Percentiles rank a stretch among this genome's conserved stretches.
Evolutionary conservation across 441 rosid genomes (phyloP).

Genomic region (Bruguiera hainesii): DNA sequence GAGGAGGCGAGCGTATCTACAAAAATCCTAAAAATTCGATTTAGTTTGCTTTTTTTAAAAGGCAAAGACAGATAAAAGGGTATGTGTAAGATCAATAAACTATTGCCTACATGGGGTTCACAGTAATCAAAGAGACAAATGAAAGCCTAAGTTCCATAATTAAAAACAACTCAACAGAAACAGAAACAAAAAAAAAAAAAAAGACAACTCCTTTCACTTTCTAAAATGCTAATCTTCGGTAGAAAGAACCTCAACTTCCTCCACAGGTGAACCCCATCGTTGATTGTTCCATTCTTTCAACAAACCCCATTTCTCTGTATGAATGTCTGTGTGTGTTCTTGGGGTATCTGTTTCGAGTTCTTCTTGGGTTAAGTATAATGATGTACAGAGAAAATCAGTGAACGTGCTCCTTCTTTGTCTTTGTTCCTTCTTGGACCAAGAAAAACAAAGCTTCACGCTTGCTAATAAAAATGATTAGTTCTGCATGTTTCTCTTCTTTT

Average conservation of each 20-base stretch:
- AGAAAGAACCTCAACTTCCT: background rate
- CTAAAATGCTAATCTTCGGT: background rate
- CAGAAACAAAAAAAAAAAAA: too few relatives aligned
- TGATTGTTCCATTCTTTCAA: background rate
- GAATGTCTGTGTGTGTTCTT: conserved; percentile 24
- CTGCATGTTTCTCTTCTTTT: conserved; percentile 5
- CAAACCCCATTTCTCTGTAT: background rate
- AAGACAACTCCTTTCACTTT: background rate
- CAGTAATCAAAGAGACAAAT: too few relatives aligned
- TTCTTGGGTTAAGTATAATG: conserved; percentile 13
- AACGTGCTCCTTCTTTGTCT: conserved; percentile 50
- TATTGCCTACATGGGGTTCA: too few relatives aligned
- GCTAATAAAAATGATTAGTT: conserved; percentile 47
- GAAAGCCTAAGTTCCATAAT: too few relatives aligned
- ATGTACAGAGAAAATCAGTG: conserved; percentile 31
- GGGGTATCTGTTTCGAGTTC: conserved; percentile 23
- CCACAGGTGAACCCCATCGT: background rate
- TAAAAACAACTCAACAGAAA: too few relatives aligned
- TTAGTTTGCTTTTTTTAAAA: conserved; percentile 44
- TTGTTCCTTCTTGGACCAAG: conserved; percentile 24
- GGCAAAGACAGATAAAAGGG: conserved; percentile 28
- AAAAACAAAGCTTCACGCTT: conserved; percentile 57
- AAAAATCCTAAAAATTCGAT: conserved; percentile 72
- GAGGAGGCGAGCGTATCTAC: conserved; percentile 47
- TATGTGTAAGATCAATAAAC: background rate